Evolutionary conservation across 345 rosid species (phyloP).

Genomic region (Citrus sp.): DNA sequence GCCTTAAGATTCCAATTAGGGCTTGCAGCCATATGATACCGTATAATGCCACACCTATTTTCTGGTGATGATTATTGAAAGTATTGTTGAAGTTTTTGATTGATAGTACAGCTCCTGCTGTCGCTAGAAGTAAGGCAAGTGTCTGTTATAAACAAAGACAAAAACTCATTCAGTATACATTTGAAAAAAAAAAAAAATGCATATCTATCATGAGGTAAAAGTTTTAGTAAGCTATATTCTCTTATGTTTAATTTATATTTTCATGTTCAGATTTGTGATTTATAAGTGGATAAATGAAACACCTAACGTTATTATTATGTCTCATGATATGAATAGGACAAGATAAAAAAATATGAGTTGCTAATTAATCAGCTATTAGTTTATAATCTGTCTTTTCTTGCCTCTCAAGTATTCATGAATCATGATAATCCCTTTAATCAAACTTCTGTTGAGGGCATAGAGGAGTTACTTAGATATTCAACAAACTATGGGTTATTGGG

Average conservation of each 20-base stretch:
- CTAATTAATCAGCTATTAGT: not conserved
- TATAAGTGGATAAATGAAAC: conserved; percentile 5
- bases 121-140: conserved; percentile 52
- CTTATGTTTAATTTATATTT: not conserved
- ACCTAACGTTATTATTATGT: conserved; percentile 20
- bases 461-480: not conserved
- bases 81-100: conserved; percentile 69
- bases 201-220: not conserved
- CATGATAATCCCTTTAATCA: conserved; percentile 15
- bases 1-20: conserved; percentile 54
- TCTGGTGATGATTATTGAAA: conserved; percentile 79
- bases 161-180: not conserved
- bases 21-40: conserved; percentile 81
- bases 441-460: conserved; percentile 5
- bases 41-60: conserved; percentile 61
- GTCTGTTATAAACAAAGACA: conserved; percentile 32
- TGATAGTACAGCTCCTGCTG: conserved; percentile 77
- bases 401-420: conserved; percentile 24
- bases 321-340: not conserved
- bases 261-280: not conserved
- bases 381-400: conserved; percentile 28
- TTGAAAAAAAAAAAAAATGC: not conserved
- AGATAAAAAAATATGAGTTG: not conserved
- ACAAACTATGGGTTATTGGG: conserved; percentile 15
- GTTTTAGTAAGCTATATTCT: not conserved